Evolutionary conservation across 2,329 filamentous ascomycete genomes (phyloP), one percentile per base, ranked within the genome.

Genomic region (Epichloe amarillans): DNA sequence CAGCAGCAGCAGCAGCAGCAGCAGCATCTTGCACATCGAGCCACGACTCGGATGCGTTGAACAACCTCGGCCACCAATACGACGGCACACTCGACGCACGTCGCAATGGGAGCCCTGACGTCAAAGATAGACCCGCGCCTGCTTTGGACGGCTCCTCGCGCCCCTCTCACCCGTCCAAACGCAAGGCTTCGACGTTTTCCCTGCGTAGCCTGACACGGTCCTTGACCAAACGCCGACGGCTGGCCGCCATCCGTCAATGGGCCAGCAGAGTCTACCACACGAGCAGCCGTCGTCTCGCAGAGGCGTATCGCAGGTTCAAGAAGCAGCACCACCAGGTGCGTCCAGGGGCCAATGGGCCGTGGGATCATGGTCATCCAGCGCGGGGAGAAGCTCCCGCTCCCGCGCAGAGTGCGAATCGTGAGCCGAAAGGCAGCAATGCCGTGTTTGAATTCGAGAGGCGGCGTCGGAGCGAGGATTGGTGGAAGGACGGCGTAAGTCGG

Each of bases 401-500:
- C 8, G 50, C 55, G 53, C 3, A 59, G 62, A 50, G 48, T 56
- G 3, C 51, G 57, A 37, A 59, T 49, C 54, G 52, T n/a, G 62
- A 61, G 23, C n/a, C 56, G 7, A 56, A 60, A 30, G 58, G 55
- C 40, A 58, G 54, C 5, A 58, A 56, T 47, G 56, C 54, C 35
- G 35, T 55, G 2, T 65, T 64, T 50, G 56, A 57, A 3, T 46
- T 61, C 26, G 59, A 65, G 17, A 52, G 54, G 38, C 54, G 52
- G 37, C 52, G 54, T 4, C 55, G 57, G 12, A 55, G 60, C 35
- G 55, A 63, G 36, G 60, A 62, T 15, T 68, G 66, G 65, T 69
- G 67, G 67, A 60, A 56, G 45, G 64, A 65, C 7, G 65, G 64
- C 4, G 61, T 64, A 3, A 58, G 58, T 21, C 62, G 58, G 51